Conservation (phyloP, 73 alveolate genomes). For the Paramecium biaurelia region DNA sequence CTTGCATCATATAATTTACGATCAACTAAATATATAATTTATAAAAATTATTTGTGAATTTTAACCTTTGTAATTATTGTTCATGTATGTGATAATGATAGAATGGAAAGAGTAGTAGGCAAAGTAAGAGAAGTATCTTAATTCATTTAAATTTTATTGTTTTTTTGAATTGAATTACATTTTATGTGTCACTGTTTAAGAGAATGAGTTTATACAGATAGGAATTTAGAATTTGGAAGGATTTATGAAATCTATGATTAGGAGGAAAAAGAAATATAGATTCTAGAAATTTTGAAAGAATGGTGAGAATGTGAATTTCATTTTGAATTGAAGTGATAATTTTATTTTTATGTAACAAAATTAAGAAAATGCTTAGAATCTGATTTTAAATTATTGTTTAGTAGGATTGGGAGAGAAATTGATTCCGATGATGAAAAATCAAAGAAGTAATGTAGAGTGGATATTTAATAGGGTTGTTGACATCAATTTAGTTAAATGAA, state of each 20-base stretch:
- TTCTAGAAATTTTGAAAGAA: background rate
- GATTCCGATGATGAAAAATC: background rate
- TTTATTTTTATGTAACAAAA: background rate
- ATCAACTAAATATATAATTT: background rate
- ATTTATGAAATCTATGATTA: background rate
- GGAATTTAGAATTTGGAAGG: background rate
- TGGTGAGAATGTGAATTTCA: background rate
- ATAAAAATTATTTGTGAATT: background rate
- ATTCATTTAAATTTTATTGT: too few species aligned
- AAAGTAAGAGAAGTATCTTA: background rate
- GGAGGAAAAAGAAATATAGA: background rate
- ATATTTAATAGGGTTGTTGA: background rate
- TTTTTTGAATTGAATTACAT: too few species aligned
- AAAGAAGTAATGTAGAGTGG: background rate
- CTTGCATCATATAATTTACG: background rate
- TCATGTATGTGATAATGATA: too few species aligned
- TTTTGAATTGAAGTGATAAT: background rate
- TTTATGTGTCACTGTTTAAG: background rate
- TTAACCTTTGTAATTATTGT: too few species aligned
- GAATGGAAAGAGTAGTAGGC: too few species aligned
- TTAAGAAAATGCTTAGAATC: background rate
- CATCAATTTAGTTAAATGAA: background rate
- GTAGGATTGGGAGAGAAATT: background rate
- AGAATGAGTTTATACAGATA: background rate
- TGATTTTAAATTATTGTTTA: background rate